These are phyloP conservation scores for Dipteronia dyeriana DNA, from an alignment of 345 rosid genomes.

Conservation along the genomic window DNA sequence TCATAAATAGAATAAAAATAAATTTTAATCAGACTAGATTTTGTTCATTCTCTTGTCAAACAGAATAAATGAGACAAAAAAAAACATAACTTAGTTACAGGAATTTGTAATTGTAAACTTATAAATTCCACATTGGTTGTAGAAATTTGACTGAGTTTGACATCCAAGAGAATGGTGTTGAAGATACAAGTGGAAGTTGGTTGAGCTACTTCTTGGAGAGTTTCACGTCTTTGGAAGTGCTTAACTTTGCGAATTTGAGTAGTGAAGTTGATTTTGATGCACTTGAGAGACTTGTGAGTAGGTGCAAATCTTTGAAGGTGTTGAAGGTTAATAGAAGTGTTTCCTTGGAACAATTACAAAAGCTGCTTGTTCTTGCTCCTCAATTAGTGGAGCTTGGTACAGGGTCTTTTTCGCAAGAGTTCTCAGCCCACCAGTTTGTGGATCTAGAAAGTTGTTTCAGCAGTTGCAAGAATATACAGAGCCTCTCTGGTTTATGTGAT, in stretches of 20 bases:
- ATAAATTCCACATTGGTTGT: slow-evolving; percentile 24
- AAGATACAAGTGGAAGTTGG: slow-evolving; percentile 59
- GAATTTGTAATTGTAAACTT: not conserved
- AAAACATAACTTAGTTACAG: not conserved
- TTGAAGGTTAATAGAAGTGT: slow-evolving; percentile 52
- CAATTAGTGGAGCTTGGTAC: slow-evolving; percentile 60
- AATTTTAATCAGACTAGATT: too few relatives aligned
- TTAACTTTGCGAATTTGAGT: slow-evolving; percentile 54
- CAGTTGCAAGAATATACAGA: slow-evolving; percentile 47
- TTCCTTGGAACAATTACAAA: slow-evolving; percentile 51
- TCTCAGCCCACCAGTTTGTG: slow-evolving; percentile 28
- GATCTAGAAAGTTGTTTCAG: slow-evolving; percentile 47
- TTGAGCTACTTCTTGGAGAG: slow-evolving; percentile 61
- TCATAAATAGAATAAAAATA: not conserved
- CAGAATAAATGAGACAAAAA: not conserved
- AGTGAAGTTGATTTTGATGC: slow-evolving; percentile 57
- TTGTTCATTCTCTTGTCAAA: too few relatives aligned
- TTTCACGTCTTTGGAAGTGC: slow-evolving; percentile 52
- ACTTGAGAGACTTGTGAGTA: slow-evolving; percentile 58
- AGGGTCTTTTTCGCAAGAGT: slow-evolving; percentile 58
- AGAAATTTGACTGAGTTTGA: slow-evolving; percentile 71
- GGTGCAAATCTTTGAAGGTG: slow-evolving; percentile 57
- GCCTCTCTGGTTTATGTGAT: slow-evolving; percentile 65
- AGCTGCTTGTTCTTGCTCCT: slow-evolving; percentile 50
- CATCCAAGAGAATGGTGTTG: slow-evolving; percentile 63